phyloP scores from a whole-genome alignment of 2,329 filamentous ascomycete genomes.

The Exserohilum turcica region DNA sequence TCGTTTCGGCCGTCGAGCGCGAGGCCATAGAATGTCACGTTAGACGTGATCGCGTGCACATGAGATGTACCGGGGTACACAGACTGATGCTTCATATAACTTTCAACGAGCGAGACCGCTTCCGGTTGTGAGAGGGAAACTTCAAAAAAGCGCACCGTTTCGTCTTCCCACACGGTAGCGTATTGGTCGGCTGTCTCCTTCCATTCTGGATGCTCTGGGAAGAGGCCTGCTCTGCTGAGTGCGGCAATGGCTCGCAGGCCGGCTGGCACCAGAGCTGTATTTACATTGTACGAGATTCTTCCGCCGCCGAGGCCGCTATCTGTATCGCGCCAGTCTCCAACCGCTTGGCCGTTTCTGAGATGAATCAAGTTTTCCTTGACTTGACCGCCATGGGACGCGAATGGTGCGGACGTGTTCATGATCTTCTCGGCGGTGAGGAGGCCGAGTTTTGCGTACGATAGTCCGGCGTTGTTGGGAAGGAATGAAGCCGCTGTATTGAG shows the following conservation, averaged over 20 bases:
- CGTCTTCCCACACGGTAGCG: constrained; percentile 66
- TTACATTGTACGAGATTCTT: constrained; percentile 69
- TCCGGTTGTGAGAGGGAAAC: constrained; percentile 50
- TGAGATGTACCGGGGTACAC: constrained; percentile 50
- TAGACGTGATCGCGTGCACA: constrained; percentile 48
- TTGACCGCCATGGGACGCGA: constrained; percentile 55
- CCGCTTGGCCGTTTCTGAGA: constrained; percentile 59
- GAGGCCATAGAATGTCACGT: constrained; percentile 61
- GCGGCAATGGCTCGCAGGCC: constrained; percentile 63
- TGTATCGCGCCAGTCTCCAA: constrained; percentile 70
- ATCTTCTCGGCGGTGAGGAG: constrained; percentile 63
- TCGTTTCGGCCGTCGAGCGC: constrained; percentile 57
- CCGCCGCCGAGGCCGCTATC: constrained; percentile 65
- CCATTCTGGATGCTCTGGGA: constrained; percentile 58
- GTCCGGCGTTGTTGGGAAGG: constrained; percentile 56
- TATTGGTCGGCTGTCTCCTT: constrained; percentile 50
- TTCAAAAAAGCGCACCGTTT: constrained; percentile 64
- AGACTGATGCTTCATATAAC: constrained; percentile 56
- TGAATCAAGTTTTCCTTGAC: constrained; percentile 61
- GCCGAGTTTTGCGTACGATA: constrained; percentile 61
- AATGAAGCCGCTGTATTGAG: constrained; percentile 55
- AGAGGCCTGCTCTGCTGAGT: constrained; percentile 58
- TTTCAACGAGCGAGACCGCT: constrained; percentile 55
- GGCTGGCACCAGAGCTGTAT: constrained; percentile 66
- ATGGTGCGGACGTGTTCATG: constrained; percentile 60